A percentile compares a stretch with the other conserved stretches of the same genome.
Conservation (phyloP, 225 moss, liverwort and hornwort species). For the Polytrichum formosum region DNA sequence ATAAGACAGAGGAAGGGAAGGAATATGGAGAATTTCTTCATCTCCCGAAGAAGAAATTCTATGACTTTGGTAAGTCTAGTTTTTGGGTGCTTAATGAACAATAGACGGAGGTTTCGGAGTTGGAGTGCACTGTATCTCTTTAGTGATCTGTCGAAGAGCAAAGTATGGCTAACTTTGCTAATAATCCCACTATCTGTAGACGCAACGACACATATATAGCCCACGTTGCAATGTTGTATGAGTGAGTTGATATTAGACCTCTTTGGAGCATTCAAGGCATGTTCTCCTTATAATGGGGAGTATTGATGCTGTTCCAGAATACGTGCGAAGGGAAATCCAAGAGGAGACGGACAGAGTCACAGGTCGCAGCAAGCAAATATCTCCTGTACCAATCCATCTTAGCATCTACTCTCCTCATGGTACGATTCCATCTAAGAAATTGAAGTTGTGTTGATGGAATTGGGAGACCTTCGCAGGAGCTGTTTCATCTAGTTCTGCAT, state of each 20-base stretch:
- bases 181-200: no score
- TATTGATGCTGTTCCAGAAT: slow-evolving; percentile 21
- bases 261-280: slow-evolving; percentile 1
- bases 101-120: no score
- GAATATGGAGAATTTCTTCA: slow-evolving; percentile 87
- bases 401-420: slow-evolving; percentile 57
- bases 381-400: slow-evolving; percentile 53
- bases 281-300: neutral
- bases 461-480: no score
- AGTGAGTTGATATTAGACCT: no score
- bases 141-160: no score
- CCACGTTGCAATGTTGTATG: no score
- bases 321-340: slow-evolving; percentile 41
- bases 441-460: no score
- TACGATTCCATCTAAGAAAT: slow-evolving; percentile 5
- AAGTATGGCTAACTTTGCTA: no score
- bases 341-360: slow-evolving; percentile 58
- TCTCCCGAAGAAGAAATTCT: slow-evolving; percentile 57
- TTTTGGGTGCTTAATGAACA: no score
- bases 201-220: no score
- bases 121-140: no score
- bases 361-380: slow-evolving; percentile 53
- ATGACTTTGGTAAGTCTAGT: slow-evolving; percentile 56
- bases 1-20: slow-evolving; percentile 61
- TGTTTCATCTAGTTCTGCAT: no score